These are phyloP conservation scores for Daldinia concentrica DNA, from an alignment of 495 filamentous ascomycete genomes.

Conservation along the genomic window DNA sequence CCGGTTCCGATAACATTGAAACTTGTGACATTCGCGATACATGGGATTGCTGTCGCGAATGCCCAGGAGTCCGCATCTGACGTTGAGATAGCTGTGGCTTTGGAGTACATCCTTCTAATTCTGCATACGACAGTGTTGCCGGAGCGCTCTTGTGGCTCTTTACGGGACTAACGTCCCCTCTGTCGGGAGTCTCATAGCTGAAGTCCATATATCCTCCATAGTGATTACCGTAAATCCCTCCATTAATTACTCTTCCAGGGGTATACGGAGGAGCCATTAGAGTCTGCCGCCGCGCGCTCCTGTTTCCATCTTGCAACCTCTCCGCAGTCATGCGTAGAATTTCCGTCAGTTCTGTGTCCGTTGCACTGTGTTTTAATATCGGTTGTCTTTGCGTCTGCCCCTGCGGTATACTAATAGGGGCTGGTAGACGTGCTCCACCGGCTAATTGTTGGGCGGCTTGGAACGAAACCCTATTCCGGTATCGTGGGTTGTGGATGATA, in stretches of 20 bases:
- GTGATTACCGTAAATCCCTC: neutral
- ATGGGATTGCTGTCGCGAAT: conserved; percentile 37
- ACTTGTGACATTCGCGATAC: conserved; percentile 46
- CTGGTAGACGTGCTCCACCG: conserved; percentile 36
- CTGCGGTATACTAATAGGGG: conserved; percentile 23
- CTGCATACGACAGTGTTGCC: conserved; percentile 33
- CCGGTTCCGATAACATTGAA: conserved; percentile 49
- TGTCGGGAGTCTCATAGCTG: conserved; percentile 1
- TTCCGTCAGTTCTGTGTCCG: conserved; percentile 53
- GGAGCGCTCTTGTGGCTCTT: conserved; percentile 46
- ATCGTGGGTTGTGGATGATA: conserved; percentile 30
- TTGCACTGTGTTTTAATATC: conserved; percentile 43
- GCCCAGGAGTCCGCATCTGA: conserved; percentile 28
- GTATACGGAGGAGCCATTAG: conserved; percentile 22
- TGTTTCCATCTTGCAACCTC: conserved; percentile 50
- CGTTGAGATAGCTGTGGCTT: conserved; percentile 10
- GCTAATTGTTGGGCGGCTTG: conserved; percentile 41
- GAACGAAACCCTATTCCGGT: conserved; percentile 23
- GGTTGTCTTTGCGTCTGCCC: conserved; percentile 23
- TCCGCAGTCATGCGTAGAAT: conserved; percentile 56
- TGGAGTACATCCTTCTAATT: conserved; percentile 29
- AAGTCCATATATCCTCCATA: conserved; percentile 1
- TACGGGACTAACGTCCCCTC: conserved; percentile 38
- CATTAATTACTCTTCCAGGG: neutral
- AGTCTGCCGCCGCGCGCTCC: conserved; percentile 43